Evolutionary conservation across 2,329 filamentous ascomycete genomes (phyloP).

Genomic region (Scedosporium boydii): DNA sequence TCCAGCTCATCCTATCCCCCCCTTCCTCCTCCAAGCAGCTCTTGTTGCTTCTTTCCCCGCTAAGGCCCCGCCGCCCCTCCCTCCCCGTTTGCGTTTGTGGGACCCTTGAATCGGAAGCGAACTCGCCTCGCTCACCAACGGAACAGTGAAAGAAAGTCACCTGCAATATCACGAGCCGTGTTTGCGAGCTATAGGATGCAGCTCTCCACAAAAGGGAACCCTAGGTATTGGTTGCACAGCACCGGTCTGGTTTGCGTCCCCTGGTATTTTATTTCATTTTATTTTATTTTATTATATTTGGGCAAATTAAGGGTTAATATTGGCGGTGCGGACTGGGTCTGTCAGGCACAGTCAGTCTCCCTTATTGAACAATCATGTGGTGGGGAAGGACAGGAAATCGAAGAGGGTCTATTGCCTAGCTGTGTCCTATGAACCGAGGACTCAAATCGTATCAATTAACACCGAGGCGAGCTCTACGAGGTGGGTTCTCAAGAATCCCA

Average conservation of each 20-base stretch:
- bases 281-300: no score
- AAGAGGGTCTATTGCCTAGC: no score
- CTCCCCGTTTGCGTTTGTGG: not conserved
- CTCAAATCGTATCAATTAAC: no score
- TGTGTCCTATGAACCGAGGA: no score
- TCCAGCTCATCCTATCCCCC: not conserved
- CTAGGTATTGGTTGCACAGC: not conserved
- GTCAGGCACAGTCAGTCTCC: no score
- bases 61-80: no score
- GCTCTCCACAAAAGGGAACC: not conserved
- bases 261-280: not conserved
- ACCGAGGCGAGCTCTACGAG: no score
- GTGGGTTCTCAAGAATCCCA: not conserved
- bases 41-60: not conserved
- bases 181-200: not conserved
- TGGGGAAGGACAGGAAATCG: no score
- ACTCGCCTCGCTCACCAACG: not conserved
- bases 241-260: not conserved
- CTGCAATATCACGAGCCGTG: not conserved
- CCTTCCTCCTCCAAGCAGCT: not conserved
- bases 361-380: no score
- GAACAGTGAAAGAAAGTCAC: no score
- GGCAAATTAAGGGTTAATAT: no score
- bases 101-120: not conserved
- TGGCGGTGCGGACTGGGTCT: no score